phyloP scores from a whole-genome alignment of 345 rosid species.

The Bruguiera gymnorhiza region DNA sequence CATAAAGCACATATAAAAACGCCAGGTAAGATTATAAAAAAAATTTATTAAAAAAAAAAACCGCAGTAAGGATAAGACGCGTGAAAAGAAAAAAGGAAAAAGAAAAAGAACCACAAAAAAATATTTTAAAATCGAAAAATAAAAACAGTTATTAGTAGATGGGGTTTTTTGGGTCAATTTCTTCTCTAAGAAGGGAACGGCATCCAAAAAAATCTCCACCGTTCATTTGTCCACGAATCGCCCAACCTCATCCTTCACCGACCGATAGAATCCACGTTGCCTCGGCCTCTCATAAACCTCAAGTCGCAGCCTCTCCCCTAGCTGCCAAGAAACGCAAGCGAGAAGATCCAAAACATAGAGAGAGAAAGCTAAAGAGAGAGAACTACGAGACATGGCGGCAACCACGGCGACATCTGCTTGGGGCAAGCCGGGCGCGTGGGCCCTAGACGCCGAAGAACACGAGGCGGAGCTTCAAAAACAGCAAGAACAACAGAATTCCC shows the following conservation, averaged over 20 bases:
- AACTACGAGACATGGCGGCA: conserved; percentile 57
- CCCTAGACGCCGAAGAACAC: conserved; percentile 78
- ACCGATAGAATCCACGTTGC: conserved; percentile 27
- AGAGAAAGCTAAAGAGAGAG: background rate
- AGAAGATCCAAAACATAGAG: background rate
- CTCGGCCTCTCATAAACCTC: conserved; percentile 16
- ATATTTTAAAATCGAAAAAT: too few species aligned
- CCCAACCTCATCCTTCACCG: conserved; percentile 29
- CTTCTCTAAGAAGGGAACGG: background rate
- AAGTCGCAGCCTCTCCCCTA: too few species aligned
- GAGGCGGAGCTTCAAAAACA: conserved; percentile 65
- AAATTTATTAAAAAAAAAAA: too few species aligned
- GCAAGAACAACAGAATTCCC: conserved; percentile 14
- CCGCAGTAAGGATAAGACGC: too few species aligned
- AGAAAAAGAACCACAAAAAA: too few species aligned
- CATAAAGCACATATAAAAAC: too few species aligned
- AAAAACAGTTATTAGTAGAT: too few species aligned
- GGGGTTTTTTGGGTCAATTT: background rate
- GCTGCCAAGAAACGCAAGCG: background rate
- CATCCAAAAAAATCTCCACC: background rate
- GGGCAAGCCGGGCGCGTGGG: conserved; percentile 97
- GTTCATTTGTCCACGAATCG: background rate
- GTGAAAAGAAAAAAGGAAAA: too few species aligned
- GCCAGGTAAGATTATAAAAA: too few species aligned
- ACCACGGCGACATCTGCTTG: conserved; percentile 79